These are phyloP conservation scores for Scedosporium boydii DNA, from an alignment of 2,329 filamentous ascomycete species.

Conservation along the genomic window DNA sequence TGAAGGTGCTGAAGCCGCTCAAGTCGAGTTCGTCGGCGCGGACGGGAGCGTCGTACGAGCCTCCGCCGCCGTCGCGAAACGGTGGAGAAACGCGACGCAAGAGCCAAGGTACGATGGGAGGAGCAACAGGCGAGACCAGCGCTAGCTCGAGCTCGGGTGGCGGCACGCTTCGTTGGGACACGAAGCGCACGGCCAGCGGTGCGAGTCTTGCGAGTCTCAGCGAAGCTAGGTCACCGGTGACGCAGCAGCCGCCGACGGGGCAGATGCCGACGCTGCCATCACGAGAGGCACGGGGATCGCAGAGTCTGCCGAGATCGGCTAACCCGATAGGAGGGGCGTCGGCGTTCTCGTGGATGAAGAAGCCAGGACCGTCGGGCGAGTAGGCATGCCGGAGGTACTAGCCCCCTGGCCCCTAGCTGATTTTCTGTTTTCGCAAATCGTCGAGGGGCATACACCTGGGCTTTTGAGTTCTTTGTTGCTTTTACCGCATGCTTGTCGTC, in stretches of 20 bases:
- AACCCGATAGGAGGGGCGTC: constrained; percentile 91
- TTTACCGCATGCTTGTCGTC: no score
- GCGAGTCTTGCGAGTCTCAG: constrained; percentile 11
- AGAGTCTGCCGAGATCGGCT: constrained; percentile 43
- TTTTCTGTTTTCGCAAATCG: not conserved
- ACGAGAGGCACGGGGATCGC: constrained; percentile 11
- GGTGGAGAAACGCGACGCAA: not conserved
- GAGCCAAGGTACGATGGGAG: not conserved
- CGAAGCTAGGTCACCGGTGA: not conserved
- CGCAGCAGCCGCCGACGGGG: constrained; percentile 21
- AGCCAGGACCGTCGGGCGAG: constrained; percentile 10
- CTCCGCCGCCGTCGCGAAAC: constrained; percentile 17
- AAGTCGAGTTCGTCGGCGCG: constrained; percentile 51
- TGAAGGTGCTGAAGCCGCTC: constrained; percentile 81
- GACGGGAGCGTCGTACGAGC: constrained; percentile 44
- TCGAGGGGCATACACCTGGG: not conserved
- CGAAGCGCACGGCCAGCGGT: constrained; percentile 38
- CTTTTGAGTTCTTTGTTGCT: no score
- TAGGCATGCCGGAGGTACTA: not conserved
- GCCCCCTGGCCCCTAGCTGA: no score
- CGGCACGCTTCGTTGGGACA: constrained; percentile 37
- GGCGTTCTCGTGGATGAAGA: constrained; percentile 82
- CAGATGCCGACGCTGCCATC: constrained; percentile 27
- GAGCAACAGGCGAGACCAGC: not conserved
- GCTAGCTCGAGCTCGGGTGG: constrained; percentile 9